Evolutionary conservation across 1,284 basidiomycete species (phyloP).

Genomic region (Heterobasidion parviporum): DNA sequence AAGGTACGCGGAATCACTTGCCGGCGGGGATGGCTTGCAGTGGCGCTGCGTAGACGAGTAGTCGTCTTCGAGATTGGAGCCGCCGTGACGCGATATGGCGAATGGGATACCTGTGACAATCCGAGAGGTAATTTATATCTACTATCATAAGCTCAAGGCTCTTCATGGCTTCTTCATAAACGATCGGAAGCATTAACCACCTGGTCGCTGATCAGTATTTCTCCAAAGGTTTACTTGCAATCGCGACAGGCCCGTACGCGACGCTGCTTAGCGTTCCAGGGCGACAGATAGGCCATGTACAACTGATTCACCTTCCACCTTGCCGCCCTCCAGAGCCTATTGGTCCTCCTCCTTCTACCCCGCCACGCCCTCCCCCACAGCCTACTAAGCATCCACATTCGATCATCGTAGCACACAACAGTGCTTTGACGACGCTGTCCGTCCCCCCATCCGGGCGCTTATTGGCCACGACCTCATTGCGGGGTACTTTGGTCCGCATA

Average conservation of each 20-base stretch:
- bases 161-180: neutral
- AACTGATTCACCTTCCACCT: slow-evolving; percentile 80
- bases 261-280: slow-evolving; percentile 85
- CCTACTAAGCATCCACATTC: slow-evolving; percentile 60
- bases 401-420: slow-evolving; percentile 83
- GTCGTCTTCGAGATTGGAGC: slow-evolving; percentile 72
- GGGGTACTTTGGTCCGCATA: slow-evolving; percentile 83
- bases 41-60: slow-evolving; percentile 74
- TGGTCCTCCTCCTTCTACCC: slow-evolving; percentile 37
- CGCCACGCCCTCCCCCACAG: slow-evolving; percentile 43
- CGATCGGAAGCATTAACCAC: neutral
- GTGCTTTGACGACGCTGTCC: slow-evolving; percentile 72
- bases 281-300: slow-evolving; percentile 85
- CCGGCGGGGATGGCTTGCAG: slow-evolving; percentile 75
- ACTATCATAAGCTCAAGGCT: neutral
- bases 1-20: slow-evolving; percentile 76
- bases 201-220: neutral
- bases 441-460: slow-evolving; percentile 73
- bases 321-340: slow-evolving; percentile 50
- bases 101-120: slow-evolving; percentile 91
- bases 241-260: slow-evolving; percentile 71
- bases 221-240: slow-evolving; percentile 67
- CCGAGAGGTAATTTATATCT: slow-evolving; percentile 53
- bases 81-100: slow-evolving; percentile 52
- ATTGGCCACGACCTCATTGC: slow-evolving; percentile 78